Percentiles rank a stretch among this genome's conserved stretches.
phyloP scores from a whole-genome alignment of 805 yeast genomes.

The Wickerhamomyces subpelliculosus region DNA sequence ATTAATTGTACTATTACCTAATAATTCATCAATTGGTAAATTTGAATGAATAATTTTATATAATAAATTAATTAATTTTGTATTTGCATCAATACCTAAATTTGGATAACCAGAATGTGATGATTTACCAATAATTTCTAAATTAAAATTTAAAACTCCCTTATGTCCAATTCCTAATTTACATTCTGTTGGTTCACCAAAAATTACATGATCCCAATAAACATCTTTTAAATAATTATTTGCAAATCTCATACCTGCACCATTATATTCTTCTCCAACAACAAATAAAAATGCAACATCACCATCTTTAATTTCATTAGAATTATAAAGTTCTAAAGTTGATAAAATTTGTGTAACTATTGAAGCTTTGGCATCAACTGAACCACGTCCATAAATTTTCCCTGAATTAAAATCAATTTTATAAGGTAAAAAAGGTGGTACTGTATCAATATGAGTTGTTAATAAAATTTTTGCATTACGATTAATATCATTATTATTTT shows the following conservation, averaged over 20 bases:
- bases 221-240: constrained; percentile 26
- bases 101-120: constrained; percentile 69
- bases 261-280: constrained; percentile 67
- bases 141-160: constrained; percentile 39
- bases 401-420: constrained; percentile 35
- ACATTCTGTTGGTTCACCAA: constrained; percentile 73
- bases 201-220: constrained; percentile 53
- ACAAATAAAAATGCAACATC: constrained; percentile 56
- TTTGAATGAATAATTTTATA: constrained; percentile 34
- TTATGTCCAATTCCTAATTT: constrained; percentile 67
- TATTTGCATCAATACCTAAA: constrained; percentile 56
- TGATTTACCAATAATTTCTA: constrained; percentile 47
- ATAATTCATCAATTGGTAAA: constrained; percentile 43
- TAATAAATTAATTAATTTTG: constrained; percentile 45
- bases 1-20: constrained; percentile 59
- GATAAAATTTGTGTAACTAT: constrained; percentile 58
- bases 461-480: constrained; percentile 40
- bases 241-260: constrained; percentile 52
- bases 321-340: constrained; percentile 36
- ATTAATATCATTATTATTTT: too few species aligned
- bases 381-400: constrained; percentile 65
- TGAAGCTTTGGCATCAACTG: constrained; percentile 67
- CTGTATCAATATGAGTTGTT: constrained; percentile 67
- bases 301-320: constrained; percentile 36
- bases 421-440: constrained; percentile 59